phyloP scores from a whole-genome alignment of 2,329 filamentous ascomycete species.

The Fusarium anthophilum region DNA sequence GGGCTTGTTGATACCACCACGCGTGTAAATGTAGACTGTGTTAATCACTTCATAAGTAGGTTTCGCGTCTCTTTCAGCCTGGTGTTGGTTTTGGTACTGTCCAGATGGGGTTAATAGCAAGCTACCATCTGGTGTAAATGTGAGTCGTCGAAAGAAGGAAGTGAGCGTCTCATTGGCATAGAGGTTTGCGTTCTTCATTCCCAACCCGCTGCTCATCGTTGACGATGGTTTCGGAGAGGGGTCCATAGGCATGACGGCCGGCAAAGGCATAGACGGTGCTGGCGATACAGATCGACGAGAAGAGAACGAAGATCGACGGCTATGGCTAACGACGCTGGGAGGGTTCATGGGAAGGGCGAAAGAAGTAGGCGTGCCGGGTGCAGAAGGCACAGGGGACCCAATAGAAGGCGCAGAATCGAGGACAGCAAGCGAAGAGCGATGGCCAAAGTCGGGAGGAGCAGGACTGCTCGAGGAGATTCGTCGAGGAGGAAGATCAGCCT shows the following conservation, averaged over 20 bases:
- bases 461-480: slow-evolving; percentile 92
- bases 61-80: slow-evolving; percentile 72
- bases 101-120: slow-evolving; percentile 93
- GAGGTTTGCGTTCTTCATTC: slow-evolving; percentile 84
- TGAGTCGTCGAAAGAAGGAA: slow-evolving; percentile 93
- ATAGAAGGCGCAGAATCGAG: slow-evolving; percentile 63
- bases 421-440: slow-evolving; percentile 70
- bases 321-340: slow-evolving; percentile 86
- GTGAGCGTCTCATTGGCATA: slow-evolving; percentile 98
- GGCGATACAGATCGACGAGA: slow-evolving; percentile 89
- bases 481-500: slow-evolving; percentile 90
- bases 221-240: slow-evolving; percentile 80
- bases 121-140: slow-evolving; percentile 95
- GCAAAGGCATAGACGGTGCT: slow-evolving; percentile 90
- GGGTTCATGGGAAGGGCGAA: slow-evolving; percentile 94
- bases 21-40: slow-evolving; percentile 97
- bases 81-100: slow-evolving; percentile 87
- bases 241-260: slow-evolving; percentile 94
- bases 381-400: slow-evolving; percentile 88
- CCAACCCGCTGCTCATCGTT: slow-evolving; percentile 62
- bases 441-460: slow-evolving; percentile 82
- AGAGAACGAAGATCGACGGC: slow-evolving; percentile 93
- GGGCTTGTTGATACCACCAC: slow-evolving; percentile 95
- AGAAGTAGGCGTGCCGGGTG: slow-evolving; percentile 92
- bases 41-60: slow-evolving; percentile 88